Evolutionary conservation across 257 asterid species (phyloP).

Genomic region (Scutellaria barbata): DNA sequence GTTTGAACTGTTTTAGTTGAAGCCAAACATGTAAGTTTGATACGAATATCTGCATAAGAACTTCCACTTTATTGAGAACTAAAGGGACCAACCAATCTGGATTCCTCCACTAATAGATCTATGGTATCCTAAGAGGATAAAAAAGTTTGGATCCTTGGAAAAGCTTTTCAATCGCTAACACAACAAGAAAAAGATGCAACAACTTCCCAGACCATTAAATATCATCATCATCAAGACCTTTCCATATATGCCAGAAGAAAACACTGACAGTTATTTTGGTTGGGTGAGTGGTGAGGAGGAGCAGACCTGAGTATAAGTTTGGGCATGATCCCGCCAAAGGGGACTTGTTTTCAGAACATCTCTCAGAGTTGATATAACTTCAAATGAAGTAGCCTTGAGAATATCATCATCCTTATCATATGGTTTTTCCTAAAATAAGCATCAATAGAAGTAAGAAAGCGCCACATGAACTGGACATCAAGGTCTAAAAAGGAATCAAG

Average conservation of each 20-base stretch:
- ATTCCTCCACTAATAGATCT: conserved; percentile 19
- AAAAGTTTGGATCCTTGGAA: conserved; percentile 22
- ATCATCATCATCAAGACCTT: conserved; percentile 7
- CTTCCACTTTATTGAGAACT: conserved; percentile 15
- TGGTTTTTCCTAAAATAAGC: conserved; percentile 69
- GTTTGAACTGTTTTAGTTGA: background rate
- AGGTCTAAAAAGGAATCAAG: conserved; percentile 17
- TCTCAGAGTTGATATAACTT: conserved; percentile 91
- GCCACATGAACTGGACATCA: conserved; percentile 18
- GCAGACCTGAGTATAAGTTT: conserved; percentile 87
- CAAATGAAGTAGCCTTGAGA: conserved; percentile 93
- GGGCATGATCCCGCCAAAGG: conserved; percentile 97
- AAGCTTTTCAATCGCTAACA: conserved; percentile 16
- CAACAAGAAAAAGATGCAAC: conserved; percentile 13
- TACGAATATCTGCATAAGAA: conserved; percentile 9
- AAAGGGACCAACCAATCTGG: conserved; percentile 17
- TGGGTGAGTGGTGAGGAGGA: conserved; percentile 18
- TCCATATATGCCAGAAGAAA: conserved; percentile 15
- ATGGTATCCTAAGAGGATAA: conserved; percentile 1
- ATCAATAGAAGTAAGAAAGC: conserved; percentile 30
- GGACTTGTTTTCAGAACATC: conserved; percentile 91
- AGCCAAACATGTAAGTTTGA: conserved; percentile 2
- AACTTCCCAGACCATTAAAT: background rate
- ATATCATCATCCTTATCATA: conserved; percentile 88
- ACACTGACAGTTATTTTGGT: background rate